These are phyloP conservation scores for Pythium dissotocum DNA, from an alignment of 352 stramenopile genomes.

Conservation along the genomic window DNA sequence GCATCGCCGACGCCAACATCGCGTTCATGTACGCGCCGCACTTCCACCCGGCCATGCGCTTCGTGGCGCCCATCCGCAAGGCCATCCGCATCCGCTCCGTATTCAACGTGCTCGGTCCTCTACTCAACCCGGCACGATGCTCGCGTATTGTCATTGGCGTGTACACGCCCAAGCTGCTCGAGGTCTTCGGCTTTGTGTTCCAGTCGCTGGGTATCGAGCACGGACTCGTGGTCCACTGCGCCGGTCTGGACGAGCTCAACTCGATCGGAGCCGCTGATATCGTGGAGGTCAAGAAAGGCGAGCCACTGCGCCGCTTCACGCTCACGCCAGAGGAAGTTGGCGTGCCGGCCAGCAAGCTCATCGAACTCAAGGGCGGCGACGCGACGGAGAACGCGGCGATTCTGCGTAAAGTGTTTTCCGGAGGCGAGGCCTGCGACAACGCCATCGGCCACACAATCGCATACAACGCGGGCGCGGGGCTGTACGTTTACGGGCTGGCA, in stretches of 20 bases:
- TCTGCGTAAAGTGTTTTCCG: constrained; percentile 76
- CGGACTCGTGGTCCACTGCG: constrained; percentile 97
- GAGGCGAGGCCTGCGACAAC: constrained; percentile 89
- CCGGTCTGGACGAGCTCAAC: constrained; percentile 98
- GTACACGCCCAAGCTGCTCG: constrained; percentile 93
- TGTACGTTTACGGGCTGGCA: constrained; percentile 97
- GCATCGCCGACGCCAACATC: constrained; percentile 91
- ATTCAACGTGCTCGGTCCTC: constrained; percentile 98
- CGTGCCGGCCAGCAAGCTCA: constrained; percentile 90
- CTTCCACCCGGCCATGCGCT: constrained; percentile 96
- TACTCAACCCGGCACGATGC: constrained; percentile 96
- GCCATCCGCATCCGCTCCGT: constrained; percentile 95
- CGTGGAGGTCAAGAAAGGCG: constrained; percentile 63
- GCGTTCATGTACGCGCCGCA: constrained; percentile 98
- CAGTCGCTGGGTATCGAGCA: constrained; percentile 95
- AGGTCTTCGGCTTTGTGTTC: constrained; percentile 80
- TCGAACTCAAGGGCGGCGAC: constrained; percentile 95
- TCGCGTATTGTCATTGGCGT: constrained; percentile 98
- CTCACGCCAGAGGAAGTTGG: constrained; percentile 69
- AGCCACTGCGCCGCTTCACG: constrained; percentile 48
- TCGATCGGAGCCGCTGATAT: constrained; percentile 90
- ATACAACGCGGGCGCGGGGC: constrained; percentile 96
- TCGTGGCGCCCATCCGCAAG: constrained; percentile 95
- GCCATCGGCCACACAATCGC: constrained; percentile 97
- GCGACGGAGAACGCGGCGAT: constrained; percentile 95